Percentiles rank a stretch among this genome's conserved stretches.
Conservation (phyloP, 2,329 filamentous ascomycete genomes). For the Diplocarpon rosae region DNA sequence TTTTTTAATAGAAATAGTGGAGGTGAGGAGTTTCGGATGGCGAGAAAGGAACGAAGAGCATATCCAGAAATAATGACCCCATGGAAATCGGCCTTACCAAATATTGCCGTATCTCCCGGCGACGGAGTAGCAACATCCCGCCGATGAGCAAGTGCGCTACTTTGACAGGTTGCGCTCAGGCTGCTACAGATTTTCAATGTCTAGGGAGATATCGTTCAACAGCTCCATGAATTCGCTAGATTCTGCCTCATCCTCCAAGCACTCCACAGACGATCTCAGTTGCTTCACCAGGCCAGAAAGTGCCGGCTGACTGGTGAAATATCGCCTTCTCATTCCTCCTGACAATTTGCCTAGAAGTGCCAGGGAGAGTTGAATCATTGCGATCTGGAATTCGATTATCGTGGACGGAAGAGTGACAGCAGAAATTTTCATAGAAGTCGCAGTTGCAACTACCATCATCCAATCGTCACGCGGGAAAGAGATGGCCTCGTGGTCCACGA, state of each 20-base stretch:
- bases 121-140: no score
- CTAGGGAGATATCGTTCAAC: constrained; percentile 35
- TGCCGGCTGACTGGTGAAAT: constrained; percentile 39
- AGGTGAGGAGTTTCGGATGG: no score
- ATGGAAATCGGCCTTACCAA: no score
- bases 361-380: constrained; percentile 44
- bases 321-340: constrained; percentile 37
- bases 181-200: constrained; percentile 13
- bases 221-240: constrained; percentile 30
- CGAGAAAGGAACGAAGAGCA: no score
- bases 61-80: no score
- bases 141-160: no score
- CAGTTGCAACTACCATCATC: constrained; percentile 43
- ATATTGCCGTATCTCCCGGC: no score
- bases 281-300: constrained; percentile 38
- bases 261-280: constrained; percentile 25
- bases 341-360: constrained; percentile 38
- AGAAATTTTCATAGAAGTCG: constrained; percentile 30
- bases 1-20: no score
- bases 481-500: constrained; percentile 38
- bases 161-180: no score
- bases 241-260: constrained; percentile 20
- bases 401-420: constrained; percentile 5
- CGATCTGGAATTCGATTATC: constrained; percentile 38
- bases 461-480: constrained; percentile 39